Conservation (phyloP, 2,329 filamentous ascomycete species). For the Pseudocercospora musae region DNA sequence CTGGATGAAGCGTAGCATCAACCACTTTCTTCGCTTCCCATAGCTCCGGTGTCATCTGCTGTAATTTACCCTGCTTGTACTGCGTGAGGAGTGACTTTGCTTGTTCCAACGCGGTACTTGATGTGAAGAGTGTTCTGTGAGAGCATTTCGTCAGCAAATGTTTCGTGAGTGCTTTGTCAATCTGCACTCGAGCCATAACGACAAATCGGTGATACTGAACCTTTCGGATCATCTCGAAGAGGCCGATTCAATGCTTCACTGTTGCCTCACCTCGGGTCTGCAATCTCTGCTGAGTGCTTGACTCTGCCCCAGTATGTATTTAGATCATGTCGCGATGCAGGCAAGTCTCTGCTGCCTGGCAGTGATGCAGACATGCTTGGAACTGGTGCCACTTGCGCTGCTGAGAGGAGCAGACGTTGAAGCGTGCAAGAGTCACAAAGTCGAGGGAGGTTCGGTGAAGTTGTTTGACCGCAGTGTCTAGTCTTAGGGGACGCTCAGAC, state of each 20-base stretch:
- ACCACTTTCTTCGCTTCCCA: constrained; percentile 97
- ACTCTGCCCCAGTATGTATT: constrained; percentile 94
- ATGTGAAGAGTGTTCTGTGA: constrained; percentile 78
- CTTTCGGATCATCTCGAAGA: constrained; percentile 25
- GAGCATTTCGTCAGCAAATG: background rate
- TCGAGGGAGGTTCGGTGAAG: background rate
- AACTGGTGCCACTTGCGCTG: background rate
- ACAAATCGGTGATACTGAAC: constrained; percentile 21
- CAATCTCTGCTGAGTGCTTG: constrained; percentile 80
- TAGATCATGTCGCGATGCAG: constrained; percentile 88
- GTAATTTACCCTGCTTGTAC: constrained; percentile 81
- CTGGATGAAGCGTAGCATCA: constrained; percentile 92
- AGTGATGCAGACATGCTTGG: constrained; percentile 58
- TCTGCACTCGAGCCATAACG: background rate
- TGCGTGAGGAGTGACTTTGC: constrained; percentile 77
- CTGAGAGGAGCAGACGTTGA: background rate
- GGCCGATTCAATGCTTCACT: constrained; percentile 8
- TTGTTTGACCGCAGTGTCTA: no score
- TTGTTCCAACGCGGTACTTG: constrained; percentile 72
- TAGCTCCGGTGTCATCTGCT: constrained; percentile 80
- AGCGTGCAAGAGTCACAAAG: background rate
- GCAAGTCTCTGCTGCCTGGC: constrained; percentile 72
- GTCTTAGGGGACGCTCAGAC: no score
- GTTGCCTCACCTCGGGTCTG: constrained; percentile 82
- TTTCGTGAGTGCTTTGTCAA: background rate